A percentile compares a stretch with the other conserved stretches of the same genome.
Evolutionary conservation across 2,329 filamentous ascomycete genomes (phyloP).

Genomic region (Paracorniculantispora psalliotae): DNA sequence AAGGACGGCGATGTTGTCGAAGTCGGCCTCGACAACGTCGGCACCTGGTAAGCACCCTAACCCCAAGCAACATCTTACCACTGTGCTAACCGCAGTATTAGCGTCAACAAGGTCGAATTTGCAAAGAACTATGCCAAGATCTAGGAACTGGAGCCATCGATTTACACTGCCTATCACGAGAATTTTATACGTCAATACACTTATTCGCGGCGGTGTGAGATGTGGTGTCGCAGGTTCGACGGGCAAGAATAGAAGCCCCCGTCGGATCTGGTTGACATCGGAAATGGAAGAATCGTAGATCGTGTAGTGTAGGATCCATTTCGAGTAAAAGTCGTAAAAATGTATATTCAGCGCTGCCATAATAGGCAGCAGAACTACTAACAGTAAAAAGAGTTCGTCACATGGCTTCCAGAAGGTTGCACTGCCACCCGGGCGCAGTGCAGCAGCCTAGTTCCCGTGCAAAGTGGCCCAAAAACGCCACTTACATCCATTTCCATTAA

Average conservation of each 20-base stretch:
- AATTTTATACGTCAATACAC: conserved; percentile 12
- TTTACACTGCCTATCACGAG: conserved; percentile 8
- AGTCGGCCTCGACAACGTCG: conserved; percentile 62
- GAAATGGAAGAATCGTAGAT: not conserved
- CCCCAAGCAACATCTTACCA: not conserved
- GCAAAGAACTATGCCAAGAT: conserved; percentile 23
- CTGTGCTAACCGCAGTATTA: conserved; percentile 13
- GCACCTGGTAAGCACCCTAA: conserved; percentile 40
- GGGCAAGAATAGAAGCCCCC: conserved; percentile 14
- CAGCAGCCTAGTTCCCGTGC: not conserved
- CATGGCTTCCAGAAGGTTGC: not conserved
- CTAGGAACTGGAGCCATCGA: not conserved
- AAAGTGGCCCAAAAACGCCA: not conserved
- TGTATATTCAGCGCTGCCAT: too few relatives aligned
- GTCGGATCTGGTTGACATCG: conserved; percentile 8
- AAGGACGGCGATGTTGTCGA: conserved; percentile 67
- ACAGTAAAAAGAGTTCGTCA: not conserved
- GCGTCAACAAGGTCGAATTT: conserved; percentile 30
- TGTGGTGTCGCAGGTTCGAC: conserved; percentile 10
- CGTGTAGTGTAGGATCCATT: not conserved
- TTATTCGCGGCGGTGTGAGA: conserved; percentile 11
- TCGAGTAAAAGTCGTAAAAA: not conserved
- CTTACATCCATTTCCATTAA: conserved; percentile 6
- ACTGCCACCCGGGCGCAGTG: not conserved
- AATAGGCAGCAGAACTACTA: not conserved